These are phyloP conservation scores for Curvularia hawaiiensis DNA, from an alignment of 2,329 filamentous ascomycete genomes.

Conservation along the genomic window DNA sequence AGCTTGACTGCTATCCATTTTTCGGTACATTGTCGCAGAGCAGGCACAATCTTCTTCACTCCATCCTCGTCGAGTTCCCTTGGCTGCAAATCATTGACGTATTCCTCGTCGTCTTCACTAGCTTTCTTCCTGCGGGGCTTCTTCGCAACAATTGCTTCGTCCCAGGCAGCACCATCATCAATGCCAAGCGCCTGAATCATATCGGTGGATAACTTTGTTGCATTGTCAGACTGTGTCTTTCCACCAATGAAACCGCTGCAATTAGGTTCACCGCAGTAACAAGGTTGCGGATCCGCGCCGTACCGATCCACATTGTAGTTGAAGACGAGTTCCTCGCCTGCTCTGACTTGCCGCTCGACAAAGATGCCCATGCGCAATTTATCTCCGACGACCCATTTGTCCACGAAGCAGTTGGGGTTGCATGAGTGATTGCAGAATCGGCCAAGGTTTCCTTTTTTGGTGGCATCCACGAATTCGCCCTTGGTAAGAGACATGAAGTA, in stretches of 20 bases:
- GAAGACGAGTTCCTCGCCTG: conserved; percentile 95
- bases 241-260: conserved; percentile 97
- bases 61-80: conserved; percentile 79
- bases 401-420: conserved; percentile 98
- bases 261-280: conserved; percentile 93
- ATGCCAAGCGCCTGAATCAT: conserved; percentile 96
- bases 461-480: conserved; percentile 96
- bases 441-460: conserved; percentile 92
- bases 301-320: conserved; percentile 99
- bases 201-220: conserved; percentile 85
- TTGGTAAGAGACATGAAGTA: conserved; percentile 99
- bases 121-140: conserved; percentile 91
- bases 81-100: conserved; percentile 85
- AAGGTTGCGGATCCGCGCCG: conserved; percentile 93
- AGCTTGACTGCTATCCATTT: conserved; percentile 99
- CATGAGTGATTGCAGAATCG: conserved; percentile 99
- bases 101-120: conserved; percentile 92
- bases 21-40: conserved; percentile 96
- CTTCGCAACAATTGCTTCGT: conserved; percentile 79
- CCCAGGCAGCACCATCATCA: conserved; percentile 90
- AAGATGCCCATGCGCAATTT: conserved; percentile 99
- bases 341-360: conserved; percentile 79
- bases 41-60: conserved; percentile 93
- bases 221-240: conserved; percentile 95
- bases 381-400: conserved; percentile 98